Conservation (phyloP, 495 filamentous ascomycete species). For the Beverwykella pulmonaria region DNA sequence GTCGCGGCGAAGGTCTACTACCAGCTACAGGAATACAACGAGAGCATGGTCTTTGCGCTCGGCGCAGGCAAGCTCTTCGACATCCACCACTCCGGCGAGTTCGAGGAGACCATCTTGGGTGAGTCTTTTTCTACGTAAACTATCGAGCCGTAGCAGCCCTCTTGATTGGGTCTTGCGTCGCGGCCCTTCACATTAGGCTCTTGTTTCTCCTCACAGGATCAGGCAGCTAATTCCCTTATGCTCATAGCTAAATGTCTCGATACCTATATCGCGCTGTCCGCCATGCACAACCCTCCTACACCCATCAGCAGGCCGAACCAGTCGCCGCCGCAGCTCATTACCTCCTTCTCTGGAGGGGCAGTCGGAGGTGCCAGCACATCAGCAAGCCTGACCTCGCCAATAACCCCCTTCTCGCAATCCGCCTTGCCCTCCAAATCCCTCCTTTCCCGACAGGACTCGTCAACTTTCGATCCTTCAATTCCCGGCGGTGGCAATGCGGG, state of each 20-base stretch:
- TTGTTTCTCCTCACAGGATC: not conserved
- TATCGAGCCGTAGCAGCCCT: not conserved
- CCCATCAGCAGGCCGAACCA: conserved; percentile 54
- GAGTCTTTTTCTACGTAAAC: conserved; percentile 32
- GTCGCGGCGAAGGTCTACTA: conserved; percentile 98
- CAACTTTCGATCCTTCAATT: conserved; percentile 57
- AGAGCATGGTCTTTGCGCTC: conserved; percentile 97
- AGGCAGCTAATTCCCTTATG: not conserved
- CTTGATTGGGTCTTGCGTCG: not conserved
- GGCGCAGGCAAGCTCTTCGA: conserved; percentile 95
- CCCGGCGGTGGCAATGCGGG: conserved; percentile 58
- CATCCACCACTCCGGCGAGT: conserved; percentile 88
- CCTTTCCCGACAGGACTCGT: conserved; percentile 75
- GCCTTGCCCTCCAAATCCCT: conserved; percentile 88
- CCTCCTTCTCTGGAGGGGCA: conserved; percentile 65
- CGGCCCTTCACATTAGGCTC: not conserved
- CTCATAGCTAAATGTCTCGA: conserved; percentile 85
- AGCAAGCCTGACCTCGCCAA: conserved; percentile 77
- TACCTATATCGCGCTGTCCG: conserved; percentile 89
- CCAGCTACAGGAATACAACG: conserved; percentile 96
- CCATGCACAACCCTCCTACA: conserved; percentile 62
- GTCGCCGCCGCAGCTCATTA: conserved; percentile 68
- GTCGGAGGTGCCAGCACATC: conserved; percentile 68
- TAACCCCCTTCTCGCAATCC: conserved; percentile 90
- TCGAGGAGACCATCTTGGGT: conserved; percentile 97